Percentiles rank a stretch among this genome's conserved stretches.
phyloP scores from a whole-genome alignment of 768 basidiomycete species.

The Lentinula lateritia region DNA sequence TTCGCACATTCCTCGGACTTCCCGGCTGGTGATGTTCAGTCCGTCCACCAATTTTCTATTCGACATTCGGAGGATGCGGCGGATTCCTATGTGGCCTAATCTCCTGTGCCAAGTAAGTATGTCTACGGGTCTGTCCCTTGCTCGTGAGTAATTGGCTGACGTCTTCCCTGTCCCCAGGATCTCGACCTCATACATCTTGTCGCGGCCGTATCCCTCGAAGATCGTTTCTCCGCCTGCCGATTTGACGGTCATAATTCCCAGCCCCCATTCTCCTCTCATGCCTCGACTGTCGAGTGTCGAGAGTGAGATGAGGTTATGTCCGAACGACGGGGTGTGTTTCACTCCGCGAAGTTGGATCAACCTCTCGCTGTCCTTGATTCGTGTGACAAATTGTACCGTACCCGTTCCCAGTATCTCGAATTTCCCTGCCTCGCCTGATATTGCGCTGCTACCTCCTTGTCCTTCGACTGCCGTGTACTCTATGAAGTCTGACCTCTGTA shows the following conservation, averaged over 20 bases:
- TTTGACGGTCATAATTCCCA: too few relatives aligned
- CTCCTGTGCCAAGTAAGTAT: not conserved
- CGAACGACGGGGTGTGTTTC: too few relatives aligned
- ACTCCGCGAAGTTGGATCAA: not conserved
- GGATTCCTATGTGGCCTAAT: conserved; percentile 10
- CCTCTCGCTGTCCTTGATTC: not conserved
- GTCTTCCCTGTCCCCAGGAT: too few relatives aligned
- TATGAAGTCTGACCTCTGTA: not conserved
- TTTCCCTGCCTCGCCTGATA: not conserved
- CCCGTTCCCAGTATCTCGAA: not conserved
- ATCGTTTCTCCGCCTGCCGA: too few relatives aligned
- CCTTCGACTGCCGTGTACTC: not conserved
- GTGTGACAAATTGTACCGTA: not conserved
- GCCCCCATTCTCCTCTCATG: too few relatives aligned
- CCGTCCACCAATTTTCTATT: conserved; percentile 15
- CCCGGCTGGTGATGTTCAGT: conserved; percentile 7
- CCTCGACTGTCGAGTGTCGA: too few relatives aligned
- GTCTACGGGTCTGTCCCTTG: not conserved
- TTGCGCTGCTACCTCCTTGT: not conserved
- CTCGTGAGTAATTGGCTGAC: too few relatives aligned
- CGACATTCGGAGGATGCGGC: conserved; percentile 10
- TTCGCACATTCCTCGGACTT: conserved; percentile 11
- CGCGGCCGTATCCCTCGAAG: too few relatives aligned
- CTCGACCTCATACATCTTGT: too few relatives aligned
- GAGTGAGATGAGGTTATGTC: too few relatives aligned